These are phyloP conservation scores for Penicillium dipodomyicola DNA, from an alignment of 495 filamentous ascomycete species.

Conservation along the genomic window DNA sequence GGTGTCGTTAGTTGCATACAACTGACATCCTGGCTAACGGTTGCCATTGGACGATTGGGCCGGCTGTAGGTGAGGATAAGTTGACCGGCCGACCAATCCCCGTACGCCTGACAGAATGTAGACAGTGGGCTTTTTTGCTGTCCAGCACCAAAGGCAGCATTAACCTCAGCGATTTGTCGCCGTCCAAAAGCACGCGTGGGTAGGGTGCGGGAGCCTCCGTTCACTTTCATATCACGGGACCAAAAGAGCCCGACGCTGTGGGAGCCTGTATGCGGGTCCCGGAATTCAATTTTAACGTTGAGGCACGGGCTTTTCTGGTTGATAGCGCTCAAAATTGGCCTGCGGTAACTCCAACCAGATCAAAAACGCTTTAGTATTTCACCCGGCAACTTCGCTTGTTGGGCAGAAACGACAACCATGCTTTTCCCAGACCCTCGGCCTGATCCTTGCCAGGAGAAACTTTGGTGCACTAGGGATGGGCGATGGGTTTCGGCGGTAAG, in stretches of 20 bases:
- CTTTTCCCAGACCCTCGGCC: conserved; percentile 19
- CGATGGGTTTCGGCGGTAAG: conserved; percentile 28
- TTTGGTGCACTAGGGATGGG: conserved; percentile 26
- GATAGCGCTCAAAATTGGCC: conserved; percentile 15
- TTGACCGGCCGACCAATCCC: conserved; percentile 35
- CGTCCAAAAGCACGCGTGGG: conserved; percentile 31
- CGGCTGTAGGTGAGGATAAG: conserved; percentile 32
- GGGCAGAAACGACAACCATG: conserved; percentile 26
- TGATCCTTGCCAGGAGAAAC: conserved; percentile 35
- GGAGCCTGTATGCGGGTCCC: conserved; percentile 43
- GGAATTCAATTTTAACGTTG: conserved; percentile 49
- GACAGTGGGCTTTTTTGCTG: conserved; percentile 30
- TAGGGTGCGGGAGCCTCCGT: conserved; percentile 41
- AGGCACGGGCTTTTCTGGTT: conserved; percentile 13
- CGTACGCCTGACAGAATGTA: conserved; percentile 16
- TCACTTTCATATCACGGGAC: conserved; percentile 47
- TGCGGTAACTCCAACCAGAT: conserved; percentile 2
- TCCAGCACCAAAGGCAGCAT: conserved; percentile 28
- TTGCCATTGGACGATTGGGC: conserved; percentile 33
- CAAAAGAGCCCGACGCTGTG: conserved; percentile 39
- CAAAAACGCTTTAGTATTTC: conserved; percentile 7
- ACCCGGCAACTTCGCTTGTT: conserved; percentile 25
- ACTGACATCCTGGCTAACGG: conserved; percentile 22
- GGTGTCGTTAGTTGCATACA: conserved; percentile 38
- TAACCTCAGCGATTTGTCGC: conserved; percentile 41